Evolutionary conservation across 129 eudicot genomes (phyloP), one percentile per base, ranked within the genome.

Genomic region (Cynara cardunculus): DNA sequence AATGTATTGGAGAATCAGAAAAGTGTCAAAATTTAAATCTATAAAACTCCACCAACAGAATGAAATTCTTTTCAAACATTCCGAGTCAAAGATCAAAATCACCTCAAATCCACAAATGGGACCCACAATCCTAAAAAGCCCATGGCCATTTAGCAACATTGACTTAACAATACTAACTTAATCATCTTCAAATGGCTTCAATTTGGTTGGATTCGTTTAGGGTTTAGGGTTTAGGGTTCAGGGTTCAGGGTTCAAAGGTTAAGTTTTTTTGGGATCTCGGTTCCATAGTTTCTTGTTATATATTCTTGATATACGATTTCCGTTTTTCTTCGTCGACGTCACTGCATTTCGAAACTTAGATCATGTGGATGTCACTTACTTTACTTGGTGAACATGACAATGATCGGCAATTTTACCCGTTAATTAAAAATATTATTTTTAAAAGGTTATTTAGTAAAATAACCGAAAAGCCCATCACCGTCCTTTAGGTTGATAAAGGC

Each of bases 1-100:
- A 31, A 71, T 62, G 69, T 21, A 61, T 83, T 71, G 86, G 86
- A 77, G 82, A 77, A 83, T 79, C 78, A 71, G 25, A 70, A 71
- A 83, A 61, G 78, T 31, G 81, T 69, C 3, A 69, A 39, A 26
- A 13, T 14, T 77, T 62, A 66, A 77, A 62, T 19, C 69, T 72
- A 71, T 71, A 19, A 83, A 83, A 77, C 86, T 83, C 86, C 53
- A 71, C 86, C 82, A 83, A 77, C 74, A 78, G 77, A 59, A 71
- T 13, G 19, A 35, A 69, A 83, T 77, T 71, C 82, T 65, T 19
- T 77, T 83, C 82, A 83, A 82, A 83, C 86, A 77, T 83, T 61
- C 79, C 69, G 62, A 77, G 86, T 83, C 86, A 83, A 83, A 83
- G 16, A 70, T 78, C 26, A 82, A 32, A n/a, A 61, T 26, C 69